phyloP scores from a whole-genome alignment of 1,139 yeast genomes.

The Geotrichum europaeum region DNA sequence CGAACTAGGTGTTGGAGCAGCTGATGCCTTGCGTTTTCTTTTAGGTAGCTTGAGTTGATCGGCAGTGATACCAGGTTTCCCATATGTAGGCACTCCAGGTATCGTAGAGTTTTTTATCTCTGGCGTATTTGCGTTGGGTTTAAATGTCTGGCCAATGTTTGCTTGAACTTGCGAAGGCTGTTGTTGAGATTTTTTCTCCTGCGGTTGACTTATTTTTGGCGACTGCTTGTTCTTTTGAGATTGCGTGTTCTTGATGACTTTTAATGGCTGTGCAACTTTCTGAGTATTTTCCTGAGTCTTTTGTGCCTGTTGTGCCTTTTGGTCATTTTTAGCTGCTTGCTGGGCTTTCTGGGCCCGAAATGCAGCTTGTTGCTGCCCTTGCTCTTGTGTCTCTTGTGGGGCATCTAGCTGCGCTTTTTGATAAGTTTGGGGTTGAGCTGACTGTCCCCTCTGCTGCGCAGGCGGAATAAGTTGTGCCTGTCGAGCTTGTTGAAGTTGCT shows the following conservation, averaged over 20 bases:
- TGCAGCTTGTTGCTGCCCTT: not conserved
- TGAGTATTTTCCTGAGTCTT: constrained; percentile 4
- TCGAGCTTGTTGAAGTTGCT: not conserved
- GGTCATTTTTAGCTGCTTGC: not conserved
- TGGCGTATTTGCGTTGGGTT: constrained; percentile 12
- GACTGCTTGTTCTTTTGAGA: not conserved
- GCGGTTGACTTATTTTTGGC: constrained; percentile 9
- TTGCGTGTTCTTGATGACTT: not conserved
- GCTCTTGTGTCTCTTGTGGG: not conserved
- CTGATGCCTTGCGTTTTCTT: constrained; percentile 26
- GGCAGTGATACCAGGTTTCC: constrained; percentile 26
- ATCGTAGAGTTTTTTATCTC: constrained; percentile 20
- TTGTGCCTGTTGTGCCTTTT: too few relatives aligned
- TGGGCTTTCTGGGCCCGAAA: not conserved
- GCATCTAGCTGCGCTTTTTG: not conserved
- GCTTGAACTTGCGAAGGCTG: not conserved
- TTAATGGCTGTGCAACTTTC: not conserved
- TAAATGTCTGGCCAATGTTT: not conserved
- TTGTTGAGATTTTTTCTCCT: constrained; percentile 16
- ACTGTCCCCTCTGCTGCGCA: not conserved
- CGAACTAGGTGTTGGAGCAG: constrained; percentile 15
- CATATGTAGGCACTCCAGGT: constrained; percentile 29
- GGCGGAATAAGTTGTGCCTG: not conserved
- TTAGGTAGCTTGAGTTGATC: constrained; percentile 31
- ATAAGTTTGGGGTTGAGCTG: not conserved